Conservation (phyloP, 495 filamentous ascomycete genomes). For the Cercophora newfieldiana region DNA sequence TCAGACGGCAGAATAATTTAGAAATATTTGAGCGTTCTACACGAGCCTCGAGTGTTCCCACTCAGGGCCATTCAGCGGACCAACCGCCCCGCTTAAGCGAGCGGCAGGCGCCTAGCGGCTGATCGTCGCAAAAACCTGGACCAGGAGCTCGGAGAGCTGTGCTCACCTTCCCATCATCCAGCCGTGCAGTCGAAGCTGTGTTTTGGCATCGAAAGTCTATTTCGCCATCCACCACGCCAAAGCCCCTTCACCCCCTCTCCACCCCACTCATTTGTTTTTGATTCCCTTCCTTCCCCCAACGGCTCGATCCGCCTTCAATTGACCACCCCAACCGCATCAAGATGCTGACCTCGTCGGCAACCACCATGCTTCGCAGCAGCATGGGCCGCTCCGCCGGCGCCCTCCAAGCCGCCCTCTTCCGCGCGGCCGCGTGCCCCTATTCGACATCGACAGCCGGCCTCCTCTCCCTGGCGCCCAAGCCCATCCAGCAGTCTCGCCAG, state of each 20-base stretch:
- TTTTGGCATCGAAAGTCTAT: conserved; percentile 1
- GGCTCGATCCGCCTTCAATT: not conserved
- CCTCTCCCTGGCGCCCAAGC: not conserved
- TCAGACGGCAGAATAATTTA: not conserved
- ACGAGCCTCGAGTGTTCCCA: too few species aligned
- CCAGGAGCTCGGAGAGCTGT: not conserved
- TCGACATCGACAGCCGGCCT: not conserved
- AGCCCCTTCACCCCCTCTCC: not conserved
- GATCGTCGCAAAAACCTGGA: not conserved
- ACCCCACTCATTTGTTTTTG: not conserved
- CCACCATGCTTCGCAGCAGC: conserved; percentile 36
- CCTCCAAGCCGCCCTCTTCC: conserved; percentile 32
- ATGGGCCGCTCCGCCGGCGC: conserved; percentile 28
- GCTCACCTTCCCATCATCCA: not conserved
- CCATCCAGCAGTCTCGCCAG: not conserved
- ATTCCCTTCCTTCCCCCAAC: not conserved
- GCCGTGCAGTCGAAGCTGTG: not conserved
- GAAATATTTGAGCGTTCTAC: too few species aligned
- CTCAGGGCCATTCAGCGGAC: not conserved
- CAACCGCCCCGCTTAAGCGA: not conserved
- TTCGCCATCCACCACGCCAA: not conserved
- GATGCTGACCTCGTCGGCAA: conserved; percentile 36
- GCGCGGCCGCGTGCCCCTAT: conserved; percentile 31
- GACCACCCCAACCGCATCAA: conserved; percentile 1
- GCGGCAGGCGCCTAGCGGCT: not conserved